These are phyloP conservation scores for Spinellus fusiger DNA, from an alignment of 192 early-diverging fungal genomes.

Conservation along the genomic window DNA sequence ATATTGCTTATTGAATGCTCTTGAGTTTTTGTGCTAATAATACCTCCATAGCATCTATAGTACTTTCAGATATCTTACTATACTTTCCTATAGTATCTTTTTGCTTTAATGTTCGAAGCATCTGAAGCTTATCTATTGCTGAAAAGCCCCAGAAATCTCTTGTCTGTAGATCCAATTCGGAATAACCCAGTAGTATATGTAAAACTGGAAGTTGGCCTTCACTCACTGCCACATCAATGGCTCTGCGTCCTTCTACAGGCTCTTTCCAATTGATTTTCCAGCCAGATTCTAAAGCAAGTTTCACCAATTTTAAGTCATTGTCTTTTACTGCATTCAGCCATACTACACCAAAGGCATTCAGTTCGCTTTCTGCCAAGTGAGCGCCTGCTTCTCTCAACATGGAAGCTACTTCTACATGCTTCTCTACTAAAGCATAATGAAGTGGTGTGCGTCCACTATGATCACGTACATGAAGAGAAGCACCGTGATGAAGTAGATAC, in stretches of 20 bases:
- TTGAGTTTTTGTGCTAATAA: no score
- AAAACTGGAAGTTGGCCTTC: slow-evolving; percentile 39
- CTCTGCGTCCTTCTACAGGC: slow-evolving; percentile 57
- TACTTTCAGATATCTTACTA: background rate
- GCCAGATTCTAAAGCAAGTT: slow-evolving; percentile 53
- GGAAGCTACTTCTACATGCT: slow-evolving; percentile 54
- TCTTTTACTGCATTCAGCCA: slow-evolving; percentile 35
- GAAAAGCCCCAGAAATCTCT: slow-evolving; percentile 53
- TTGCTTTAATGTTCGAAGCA: background rate
- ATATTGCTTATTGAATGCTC: no score
- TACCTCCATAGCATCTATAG: background rate
- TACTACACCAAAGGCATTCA: slow-evolving; percentile 56
- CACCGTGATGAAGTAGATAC: slow-evolving; percentile 76
- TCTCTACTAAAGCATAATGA: slow-evolving; percentile 69
- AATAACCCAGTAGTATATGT: slow-evolving; percentile 37
- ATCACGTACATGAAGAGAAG: slow-evolving; percentile 88
- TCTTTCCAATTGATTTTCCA: slow-evolving; percentile 59
- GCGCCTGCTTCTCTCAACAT: slow-evolving; percentile 77
- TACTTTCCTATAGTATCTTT: background rate
- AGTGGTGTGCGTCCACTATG: slow-evolving; percentile 85
- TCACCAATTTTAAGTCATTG: slow-evolving; percentile 44
- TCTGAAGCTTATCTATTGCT: slow-evolving; percentile 45
- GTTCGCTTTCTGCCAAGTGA: slow-evolving; percentile 83
- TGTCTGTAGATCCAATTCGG: slow-evolving; percentile 36
- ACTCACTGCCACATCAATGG: slow-evolving; percentile 59